phyloP scores from a whole-genome alignment of 345 rosid species.

The Citrus hindsii region DNA sequence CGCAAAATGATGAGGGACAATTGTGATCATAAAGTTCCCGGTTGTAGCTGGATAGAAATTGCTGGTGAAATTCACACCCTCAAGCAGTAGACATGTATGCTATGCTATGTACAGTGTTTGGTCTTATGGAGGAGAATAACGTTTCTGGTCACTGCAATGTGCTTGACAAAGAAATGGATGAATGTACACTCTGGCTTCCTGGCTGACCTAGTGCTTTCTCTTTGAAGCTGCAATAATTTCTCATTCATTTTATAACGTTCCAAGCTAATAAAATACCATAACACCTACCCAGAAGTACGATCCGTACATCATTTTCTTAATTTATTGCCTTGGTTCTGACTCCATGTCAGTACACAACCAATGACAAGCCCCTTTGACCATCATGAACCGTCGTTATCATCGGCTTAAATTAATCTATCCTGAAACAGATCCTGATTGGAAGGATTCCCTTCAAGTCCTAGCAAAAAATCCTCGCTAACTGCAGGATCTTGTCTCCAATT shows the following conservation, averaged over 20 bases:
- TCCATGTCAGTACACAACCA: not conserved
- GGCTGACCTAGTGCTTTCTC: not conserved
- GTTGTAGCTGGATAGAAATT: constrained; percentile 54
- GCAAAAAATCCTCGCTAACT: constrained; percentile 14
- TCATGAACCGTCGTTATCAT: not conserved
- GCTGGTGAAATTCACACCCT: constrained; percentile 12
- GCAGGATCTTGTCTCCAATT: constrained; percentile 8
- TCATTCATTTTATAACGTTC: not conserved
- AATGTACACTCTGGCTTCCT: not conserved
- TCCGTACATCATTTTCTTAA: not conserved
- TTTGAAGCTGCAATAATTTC: not conserved
- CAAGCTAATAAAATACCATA: not conserved
- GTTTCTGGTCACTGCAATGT: not conserved
- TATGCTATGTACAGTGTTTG: constrained; percentile 3
- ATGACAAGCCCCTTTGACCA: not conserved
- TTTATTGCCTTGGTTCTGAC: not conserved
- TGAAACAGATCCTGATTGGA: constrained; percentile 7
- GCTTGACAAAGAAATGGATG: constrained; percentile 1
- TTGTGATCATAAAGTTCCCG: constrained; percentile 55
- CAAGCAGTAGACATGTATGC: constrained; percentile 15
- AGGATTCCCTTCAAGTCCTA: constrained; percentile 9
- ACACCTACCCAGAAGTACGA: not conserved
- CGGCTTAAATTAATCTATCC: not conserved
- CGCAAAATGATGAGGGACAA: constrained; percentile 43
- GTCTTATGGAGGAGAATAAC: constrained; percentile 4